Evolutionary conservation across 352 stramenopile genomes (phyloP), one percentile per base, ranked within the genome.

Genomic region (Phytophthora melonis): DNA sequence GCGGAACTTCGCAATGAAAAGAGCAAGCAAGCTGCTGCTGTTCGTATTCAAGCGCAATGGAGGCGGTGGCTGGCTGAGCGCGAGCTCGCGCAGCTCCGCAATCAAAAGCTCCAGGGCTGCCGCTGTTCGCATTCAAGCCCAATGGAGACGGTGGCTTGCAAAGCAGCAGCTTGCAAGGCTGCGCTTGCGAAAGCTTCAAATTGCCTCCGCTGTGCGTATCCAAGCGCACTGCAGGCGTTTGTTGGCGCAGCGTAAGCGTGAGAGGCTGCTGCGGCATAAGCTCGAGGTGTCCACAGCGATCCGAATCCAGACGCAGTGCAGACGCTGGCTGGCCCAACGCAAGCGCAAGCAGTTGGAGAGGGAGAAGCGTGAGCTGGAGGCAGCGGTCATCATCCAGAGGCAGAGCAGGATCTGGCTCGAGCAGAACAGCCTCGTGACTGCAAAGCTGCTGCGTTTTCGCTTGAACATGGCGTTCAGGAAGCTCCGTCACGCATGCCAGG

Each of bases 251-350:
- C 19, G 32, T 30, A 60, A 68, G 23, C 66, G 57, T 18, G 34
- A 63, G 18, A 36, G 57, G 11, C 53, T 78, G 49, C 8, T 50
- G 23, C 32, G 66, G 18, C 63, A 58, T 30, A 59, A 63, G 21
- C 55, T 68, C 11, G 58, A 72, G 13, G 30, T 63, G 19, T 62
- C 36, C 14, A 71, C 75, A 25, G 77, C 66, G 1, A 70, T 49
- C n/a, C 54, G 19, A 56, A 86, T 89, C 41, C 78, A 85, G 66
- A 32, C 57, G 19, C 61, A 68, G 36, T 82, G 73, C 58, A 71
- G 70, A 52, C 58, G 71, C 21, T 77, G 74, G 63, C 54, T 88
- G 2, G 58, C 62, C 19, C 63, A 68, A 45, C 62, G 45, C 18
- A 72, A 70, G 34, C 61, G 58, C 19, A 49, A 68, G n/a, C 14